Conservation (phyloP, 768 basidiomycete species). For the Amanita rubescens region DNA sequence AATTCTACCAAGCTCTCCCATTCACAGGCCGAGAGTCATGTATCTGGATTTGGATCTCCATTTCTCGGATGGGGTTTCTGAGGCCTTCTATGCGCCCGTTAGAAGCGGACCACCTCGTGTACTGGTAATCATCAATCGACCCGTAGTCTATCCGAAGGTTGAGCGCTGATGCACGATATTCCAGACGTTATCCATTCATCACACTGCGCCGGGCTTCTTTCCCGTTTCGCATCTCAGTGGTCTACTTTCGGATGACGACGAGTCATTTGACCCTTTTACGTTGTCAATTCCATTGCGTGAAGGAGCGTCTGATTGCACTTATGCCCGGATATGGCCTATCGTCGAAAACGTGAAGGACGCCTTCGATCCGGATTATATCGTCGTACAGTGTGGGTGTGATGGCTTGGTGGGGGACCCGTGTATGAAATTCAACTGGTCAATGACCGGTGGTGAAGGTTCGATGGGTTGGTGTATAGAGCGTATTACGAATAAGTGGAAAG, state of each 20-base stretch:
- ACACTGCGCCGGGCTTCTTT: constrained; percentile 78
- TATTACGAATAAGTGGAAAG: constrained; percentile 46
- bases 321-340: constrained; percentile 53
- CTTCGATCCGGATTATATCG: constrained; percentile 70
- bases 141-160: too few relatives aligned
- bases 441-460: constrained; percentile 49
- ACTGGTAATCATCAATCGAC: constrained; percentile 27
- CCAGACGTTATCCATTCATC: constrained; percentile 81
- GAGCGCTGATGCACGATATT: background rate
- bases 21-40: constrained; percentile 56
- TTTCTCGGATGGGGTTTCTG: constrained; percentile 82
- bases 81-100: constrained; percentile 52
- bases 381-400: constrained; percentile 86
- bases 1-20: constrained; percentile 2
- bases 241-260: constrained; percentile 29
- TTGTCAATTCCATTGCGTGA: constrained; percentile 71
- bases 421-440: constrained; percentile 63
- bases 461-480: constrained; percentile 61
- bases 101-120: constrained; percentile 34
- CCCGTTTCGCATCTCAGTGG: constrained; percentile 50
- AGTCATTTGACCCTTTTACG: constrained; percentile 51
- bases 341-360: constrained; percentile 53
- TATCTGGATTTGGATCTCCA: constrained; percentile 93
- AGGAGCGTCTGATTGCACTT: constrained; percentile 64
- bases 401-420: constrained; percentile 82